phyloP scores from a whole-genome alignment of 768 basidiomycete species.

The Trametes cinnabarina region DNA sequence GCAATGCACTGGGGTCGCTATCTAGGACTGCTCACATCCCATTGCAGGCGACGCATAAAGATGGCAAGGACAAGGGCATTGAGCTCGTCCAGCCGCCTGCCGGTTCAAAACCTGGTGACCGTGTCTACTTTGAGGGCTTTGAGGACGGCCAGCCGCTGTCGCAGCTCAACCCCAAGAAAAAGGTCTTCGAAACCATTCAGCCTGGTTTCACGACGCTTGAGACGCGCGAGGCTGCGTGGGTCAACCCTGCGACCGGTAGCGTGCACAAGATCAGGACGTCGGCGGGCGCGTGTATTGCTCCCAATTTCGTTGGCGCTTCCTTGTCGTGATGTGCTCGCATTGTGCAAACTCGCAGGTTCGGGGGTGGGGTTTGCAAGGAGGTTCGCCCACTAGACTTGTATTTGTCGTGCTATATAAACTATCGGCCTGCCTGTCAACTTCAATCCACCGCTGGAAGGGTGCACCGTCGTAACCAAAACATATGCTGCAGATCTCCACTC shows the following conservation, averaged over 20 bases:
- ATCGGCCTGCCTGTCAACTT: neutral
- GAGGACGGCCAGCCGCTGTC: slow-evolving; percentile 71
- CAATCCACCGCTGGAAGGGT: no score
- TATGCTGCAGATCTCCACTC: no score
- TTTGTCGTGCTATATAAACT: slow-evolving; percentile 1
- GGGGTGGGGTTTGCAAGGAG: neutral
- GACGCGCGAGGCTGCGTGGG: slow-evolving; percentile 87
- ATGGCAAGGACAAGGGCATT: slow-evolving; percentile 85
- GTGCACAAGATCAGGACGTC: slow-evolving; percentile 86
- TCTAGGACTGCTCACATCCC: neutral
- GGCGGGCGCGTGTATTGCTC: slow-evolving; percentile 76
- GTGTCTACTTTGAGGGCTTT: slow-evolving; percentile 94
- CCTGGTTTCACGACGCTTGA: slow-evolving; percentile 94
- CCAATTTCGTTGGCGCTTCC: slow-evolving; percentile 85
- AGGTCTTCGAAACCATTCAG: slow-evolving; percentile 96
- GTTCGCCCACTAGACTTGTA: slow-evolving; percentile 2
- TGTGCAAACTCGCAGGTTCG: neutral
- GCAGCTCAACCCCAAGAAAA: slow-evolving; percentile 97
- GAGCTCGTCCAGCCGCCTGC: slow-evolving; percentile 89
- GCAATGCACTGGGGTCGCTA: neutral
- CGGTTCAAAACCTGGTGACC: slow-evolving; percentile 85
- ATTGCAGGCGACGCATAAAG: slow-evolving; percentile 80
- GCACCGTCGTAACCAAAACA: no score
- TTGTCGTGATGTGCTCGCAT: slow-evolving; percentile 57
- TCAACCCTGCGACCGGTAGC: slow-evolving; percentile 75